A percentile compares a stretch with the other conserved stretches of the same genome.
Conservation (phyloP, 805 yeast genomes). For the Candida stauntonica region DNA sequence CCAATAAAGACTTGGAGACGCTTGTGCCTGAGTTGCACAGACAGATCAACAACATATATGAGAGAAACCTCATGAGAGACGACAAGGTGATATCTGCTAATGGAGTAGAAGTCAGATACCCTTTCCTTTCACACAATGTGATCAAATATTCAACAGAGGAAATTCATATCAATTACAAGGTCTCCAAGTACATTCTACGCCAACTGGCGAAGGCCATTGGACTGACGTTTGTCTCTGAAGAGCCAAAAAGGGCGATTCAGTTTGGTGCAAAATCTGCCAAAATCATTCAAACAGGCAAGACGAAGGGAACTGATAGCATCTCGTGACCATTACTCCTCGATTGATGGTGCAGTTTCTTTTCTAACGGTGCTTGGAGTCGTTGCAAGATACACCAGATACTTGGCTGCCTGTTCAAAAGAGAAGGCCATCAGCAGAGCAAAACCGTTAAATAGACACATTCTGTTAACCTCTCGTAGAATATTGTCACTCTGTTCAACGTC, state of each 20-base stretch:
- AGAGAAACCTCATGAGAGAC: constrained; percentile 83
- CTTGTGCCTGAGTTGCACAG: constrained; percentile 56
- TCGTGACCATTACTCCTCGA: constrained; percentile 3
- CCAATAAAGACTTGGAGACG: constrained; percentile 35
- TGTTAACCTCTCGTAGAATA: constrained; percentile 36
- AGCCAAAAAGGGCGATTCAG: constrained; percentile 91
- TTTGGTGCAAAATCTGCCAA: constrained; percentile 96
- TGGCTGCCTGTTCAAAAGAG: constrained; percentile 51
- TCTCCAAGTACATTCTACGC: constrained; percentile 57
- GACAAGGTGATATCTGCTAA: constrained; percentile 82
- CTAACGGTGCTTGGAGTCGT: constrained; percentile 9
- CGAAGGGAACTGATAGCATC: constrained; percentile 66
- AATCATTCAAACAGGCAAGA: constrained; percentile 72
- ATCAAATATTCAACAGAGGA: constrained; percentile 42
- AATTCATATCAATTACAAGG: constrained; percentile 47
- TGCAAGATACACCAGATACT: constrained; percentile 33
- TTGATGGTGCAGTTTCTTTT: constrained; percentile 2
- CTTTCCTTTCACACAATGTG: constrained; percentile 67
- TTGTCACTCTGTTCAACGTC: constrained; percentile 58
- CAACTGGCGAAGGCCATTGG: constrained; percentile 50
- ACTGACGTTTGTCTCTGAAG: constrained; percentile 55
- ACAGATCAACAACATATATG: constrained; percentile 72
- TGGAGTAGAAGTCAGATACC: constrained; percentile 90
- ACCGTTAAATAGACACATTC: constrained; percentile 36
- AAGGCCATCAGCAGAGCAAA: constrained; percentile 39